A percentile compares a stretch with the other conserved stretches of the same genome.
phyloP scores from a whole-genome alignment of 176 grass and related monocot species.

The Carex myosuroides region DNA sequence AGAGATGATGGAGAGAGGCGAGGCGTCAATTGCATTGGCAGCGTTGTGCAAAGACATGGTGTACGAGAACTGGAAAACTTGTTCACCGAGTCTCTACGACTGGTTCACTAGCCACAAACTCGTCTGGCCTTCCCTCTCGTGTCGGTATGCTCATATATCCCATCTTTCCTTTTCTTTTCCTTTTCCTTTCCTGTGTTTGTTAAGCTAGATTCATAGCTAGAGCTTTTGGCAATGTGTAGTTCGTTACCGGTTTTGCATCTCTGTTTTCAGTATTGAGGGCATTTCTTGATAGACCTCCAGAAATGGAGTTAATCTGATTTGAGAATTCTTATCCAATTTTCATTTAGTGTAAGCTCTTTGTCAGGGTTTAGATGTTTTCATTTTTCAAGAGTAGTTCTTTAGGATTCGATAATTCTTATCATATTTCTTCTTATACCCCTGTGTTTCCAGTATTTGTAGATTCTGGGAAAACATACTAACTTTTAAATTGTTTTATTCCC shows the following conservation, averaged over 20 bases:
- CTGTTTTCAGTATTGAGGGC: not conserved
- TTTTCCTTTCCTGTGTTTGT: not conserved
- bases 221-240: not conserved
- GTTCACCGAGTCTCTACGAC: slow-evolving; percentile 80
- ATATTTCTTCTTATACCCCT: no score
- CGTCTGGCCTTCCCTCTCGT: slow-evolving; percentile 90
- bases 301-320: no score
- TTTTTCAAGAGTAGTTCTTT: not conserved
- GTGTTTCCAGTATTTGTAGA: not conserved
- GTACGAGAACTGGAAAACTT: slow-evolving; percentile 81
- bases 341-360: not conserved
- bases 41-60: slow-evolving; percentile 37
- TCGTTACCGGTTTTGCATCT: slow-evolving; percentile 37
- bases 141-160: slow-evolving; percentile 38
- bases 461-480: not conserved
- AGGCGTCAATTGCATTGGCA: slow-evolving; percentile 21
- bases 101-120: slow-evolving; percentile 94
- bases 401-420: not conserved
- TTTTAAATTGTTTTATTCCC: not conserved
- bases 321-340: no score
- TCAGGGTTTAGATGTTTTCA: no score
- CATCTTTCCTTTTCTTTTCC: not conserved
- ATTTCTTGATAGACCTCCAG: not conserved
- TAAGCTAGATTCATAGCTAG: not conserved
- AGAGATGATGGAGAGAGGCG: slow-evolving; percentile 34